Evolutionary conservation across 2,329 filamentous ascomycete species (phyloP).

Genomic region (Trichoderma sp.): DNA sequence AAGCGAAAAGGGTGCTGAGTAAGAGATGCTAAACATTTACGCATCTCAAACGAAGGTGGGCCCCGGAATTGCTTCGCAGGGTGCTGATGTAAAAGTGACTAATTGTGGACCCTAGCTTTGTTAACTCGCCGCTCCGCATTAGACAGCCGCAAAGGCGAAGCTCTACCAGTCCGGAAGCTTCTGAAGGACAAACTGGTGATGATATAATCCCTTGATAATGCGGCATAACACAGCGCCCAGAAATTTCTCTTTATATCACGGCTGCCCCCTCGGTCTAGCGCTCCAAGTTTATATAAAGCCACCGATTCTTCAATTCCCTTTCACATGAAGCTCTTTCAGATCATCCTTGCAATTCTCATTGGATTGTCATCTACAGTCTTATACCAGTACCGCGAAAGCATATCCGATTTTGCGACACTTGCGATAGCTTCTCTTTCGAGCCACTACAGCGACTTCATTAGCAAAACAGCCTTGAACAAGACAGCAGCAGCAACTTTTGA

Average conservation of each 20-base stretch:
- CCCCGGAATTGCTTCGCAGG: not conserved
- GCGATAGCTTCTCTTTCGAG: not conserved
- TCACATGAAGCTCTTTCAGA: conserved; percentile 34
- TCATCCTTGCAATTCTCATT: conserved; percentile 32
- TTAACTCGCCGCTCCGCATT: not conserved
- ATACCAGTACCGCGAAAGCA: conserved; percentile 25
- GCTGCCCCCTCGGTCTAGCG: not conserved
- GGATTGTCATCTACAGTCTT: conserved; percentile 31
- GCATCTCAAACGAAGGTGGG: not conserved
- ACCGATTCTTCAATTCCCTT: not conserved
- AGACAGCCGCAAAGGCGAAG: not conserved
- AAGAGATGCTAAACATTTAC: not conserved
- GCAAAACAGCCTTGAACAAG: not conserved
- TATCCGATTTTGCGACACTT: not conserved
- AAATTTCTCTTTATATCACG: not conserved
- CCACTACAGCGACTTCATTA: not conserved
- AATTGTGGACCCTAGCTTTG: conserved; percentile 21
- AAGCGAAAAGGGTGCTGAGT: not conserved
- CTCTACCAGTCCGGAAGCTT: not conserved
- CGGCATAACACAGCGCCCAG: not conserved
- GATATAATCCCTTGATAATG: conserved; percentile 14
- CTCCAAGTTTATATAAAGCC: not conserved
- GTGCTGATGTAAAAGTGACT: conserved; percentile 34
- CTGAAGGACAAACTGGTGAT: not conserved
- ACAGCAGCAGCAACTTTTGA: not conserved